These are phyloP conservation scores for Posidonia oceanica DNA, from an alignment of 116 monocot species.

Conservation along the genomic window DNA sequence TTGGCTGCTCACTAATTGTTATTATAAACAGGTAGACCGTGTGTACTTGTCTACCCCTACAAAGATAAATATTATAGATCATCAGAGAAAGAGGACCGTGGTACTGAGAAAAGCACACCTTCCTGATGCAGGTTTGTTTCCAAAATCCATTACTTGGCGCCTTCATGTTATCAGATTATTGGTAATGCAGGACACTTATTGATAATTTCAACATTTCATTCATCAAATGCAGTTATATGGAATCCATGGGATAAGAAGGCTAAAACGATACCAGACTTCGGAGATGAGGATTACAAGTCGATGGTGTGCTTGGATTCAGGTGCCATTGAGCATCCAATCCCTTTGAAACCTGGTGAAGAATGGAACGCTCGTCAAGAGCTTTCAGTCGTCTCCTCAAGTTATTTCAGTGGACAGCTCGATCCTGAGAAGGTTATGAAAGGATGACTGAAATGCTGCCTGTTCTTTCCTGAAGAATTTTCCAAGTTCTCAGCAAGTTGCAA, in stretches of 20 bases:
- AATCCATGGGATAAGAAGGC: constrained; percentile 87
- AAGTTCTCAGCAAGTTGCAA: neutral
- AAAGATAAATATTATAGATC: constrained; percentile 62
- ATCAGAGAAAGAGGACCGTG: constrained; percentile 59
- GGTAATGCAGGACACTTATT: no score
- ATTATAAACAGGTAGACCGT: constrained; percentile 37
- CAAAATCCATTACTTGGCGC: neutral
- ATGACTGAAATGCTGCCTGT: neutral
- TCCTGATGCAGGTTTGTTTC: constrained; percentile 42
- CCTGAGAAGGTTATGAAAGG: constrained; percentile 49
- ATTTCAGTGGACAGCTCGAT: constrained; percentile 79
- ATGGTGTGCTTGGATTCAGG: constrained; percentile 78
- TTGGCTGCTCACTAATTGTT: neutral
- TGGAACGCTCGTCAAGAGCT: constrained; percentile 68
- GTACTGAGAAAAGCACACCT: constrained; percentile 45
- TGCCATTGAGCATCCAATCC: constrained; percentile 37
- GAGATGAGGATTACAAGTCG: constrained; percentile 62
- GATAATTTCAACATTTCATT: neutral
- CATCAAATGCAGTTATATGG: constrained; percentile 45
- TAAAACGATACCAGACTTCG: constrained; percentile 55
- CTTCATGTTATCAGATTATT: no score
- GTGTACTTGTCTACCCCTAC: constrained; percentile 47
- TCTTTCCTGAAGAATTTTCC: neutral
- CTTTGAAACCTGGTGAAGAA: constrained; percentile 58
- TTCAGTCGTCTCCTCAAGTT: constrained; percentile 65